Base-by-base conservation (phyloP, 768 basidiomycete genomes). In the Cystofilobasidium ferigula region DNA sequence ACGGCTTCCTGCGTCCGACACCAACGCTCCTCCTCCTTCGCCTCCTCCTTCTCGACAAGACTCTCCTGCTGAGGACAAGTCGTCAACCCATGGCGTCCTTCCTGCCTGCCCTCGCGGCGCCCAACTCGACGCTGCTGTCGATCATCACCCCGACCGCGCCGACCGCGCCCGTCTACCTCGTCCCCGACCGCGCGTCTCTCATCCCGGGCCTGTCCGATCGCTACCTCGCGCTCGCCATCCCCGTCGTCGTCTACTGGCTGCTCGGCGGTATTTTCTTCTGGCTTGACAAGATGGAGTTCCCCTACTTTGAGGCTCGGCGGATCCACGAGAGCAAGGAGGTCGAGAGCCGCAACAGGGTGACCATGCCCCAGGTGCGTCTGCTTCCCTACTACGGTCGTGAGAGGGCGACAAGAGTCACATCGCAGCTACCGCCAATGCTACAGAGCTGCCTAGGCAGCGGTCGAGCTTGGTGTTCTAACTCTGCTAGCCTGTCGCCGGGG, bases 281-380 rank as follows among this genome's bases (percentile, higher is more conserved):
- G 51, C 80, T 99, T 71, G 95, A 99, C 77, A 77, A 78, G n/a
- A 66, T 69, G 43, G 63, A 85, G 83, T 78, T 83, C 72, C 72
- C 76, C 18, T 86, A 84, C 81, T 81, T 95, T 38, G 85, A 93
- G 69, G 84, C 82, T 66, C 85, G 89, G 75, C 82, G 90, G 51
- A 86, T 98, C 54, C 94, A 99, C 76, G 88, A 90, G 59, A 87
- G 88, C 0, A 79, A 78, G 18, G 93, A 98, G 73, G 84, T 91
- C 67, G 79, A 80, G 65, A 75, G 82, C 2, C 80, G 84, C 64
- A 98, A 98, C 74, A 80, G 83, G 12, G 92, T 83, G 4, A 84
- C 88, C 0, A 82, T 83, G 12, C 61, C 40, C 2, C 60, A 67
- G 53, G 65, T 67, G 10, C 34, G 64, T 60, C 22, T 51, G 48